Percentiles rank a stretch among this genome's conserved stretches.
Evolutionary conservation across 352 stramenopile species (phyloP).

Genomic region (Phytophthora europaea): DNA sequence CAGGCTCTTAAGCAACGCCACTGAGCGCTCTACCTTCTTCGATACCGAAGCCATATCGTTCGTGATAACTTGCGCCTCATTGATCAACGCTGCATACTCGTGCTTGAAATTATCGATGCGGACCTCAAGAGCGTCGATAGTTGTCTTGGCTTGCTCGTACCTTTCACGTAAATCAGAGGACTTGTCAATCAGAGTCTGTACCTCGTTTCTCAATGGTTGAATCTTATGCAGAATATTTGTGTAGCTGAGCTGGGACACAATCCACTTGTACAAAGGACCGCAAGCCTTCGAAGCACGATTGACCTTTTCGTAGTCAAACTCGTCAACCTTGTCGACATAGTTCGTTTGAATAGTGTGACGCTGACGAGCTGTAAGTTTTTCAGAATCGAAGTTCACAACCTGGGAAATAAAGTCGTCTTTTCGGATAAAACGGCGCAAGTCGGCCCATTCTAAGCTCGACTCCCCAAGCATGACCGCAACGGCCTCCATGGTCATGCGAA

Average conservation of each 20-base stretch:
- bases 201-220: slow-evolving; percentile 98
- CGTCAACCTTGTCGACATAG: slow-evolving; percentile 94
- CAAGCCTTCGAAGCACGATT: slow-evolving; percentile 97
- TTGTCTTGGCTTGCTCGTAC: slow-evolving; percentile 94
- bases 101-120: slow-evolving; percentile 98
- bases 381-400: slow-evolving; percentile 99
- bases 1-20: slow-evolving; percentile 98
- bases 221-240: slow-evolving; percentile 99
- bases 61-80: slow-evolving; percentile 98
- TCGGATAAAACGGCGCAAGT: slow-evolving; percentile 98
- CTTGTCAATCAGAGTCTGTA: slow-evolving; percentile 97
- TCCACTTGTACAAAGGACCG: slow-evolving; percentile 99
- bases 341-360: slow-evolving; percentile 96
- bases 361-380: slow-evolving; percentile 96
- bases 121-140: slow-evolving; percentile 95
- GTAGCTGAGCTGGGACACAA: slow-evolving; percentile 99
- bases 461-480: slow-evolving; percentile 99
- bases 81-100: slow-evolving; percentile 99
- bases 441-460: slow-evolving; percentile 96
- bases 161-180: slow-evolving; percentile 93
- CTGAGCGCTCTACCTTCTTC: slow-evolving; percentile 97
- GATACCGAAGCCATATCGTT: slow-evolving; percentile 98
- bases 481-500: slow-evolving; percentile 97
- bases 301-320: slow-evolving; percentile 94
- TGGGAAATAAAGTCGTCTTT: slow-evolving; percentile 99